These are phyloP conservation scores for Nemania sp. DNA, from an alignment of 2,329 filamentous ascomycete genomes.

Conservation along the genomic window DNA sequence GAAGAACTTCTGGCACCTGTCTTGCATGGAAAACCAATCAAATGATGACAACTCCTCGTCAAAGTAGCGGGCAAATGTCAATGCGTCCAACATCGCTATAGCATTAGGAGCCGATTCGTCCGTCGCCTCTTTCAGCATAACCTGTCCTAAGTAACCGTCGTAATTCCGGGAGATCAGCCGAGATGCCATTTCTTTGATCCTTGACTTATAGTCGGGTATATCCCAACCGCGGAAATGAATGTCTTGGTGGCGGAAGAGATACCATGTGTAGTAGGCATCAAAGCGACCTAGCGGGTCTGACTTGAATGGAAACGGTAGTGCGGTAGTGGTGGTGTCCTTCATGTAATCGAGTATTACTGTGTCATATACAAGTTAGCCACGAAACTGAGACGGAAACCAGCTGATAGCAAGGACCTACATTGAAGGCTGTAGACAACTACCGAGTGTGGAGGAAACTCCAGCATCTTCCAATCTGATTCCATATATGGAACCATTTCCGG, in stretches of 20 bases:
- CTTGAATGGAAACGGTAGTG: neutral
- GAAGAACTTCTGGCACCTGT: constrained; percentile 15
- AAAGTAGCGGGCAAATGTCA: neutral
- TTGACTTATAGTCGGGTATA: too few relatives aligned
- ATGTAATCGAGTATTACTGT: too few relatives aligned
- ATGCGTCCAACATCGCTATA: neutral
- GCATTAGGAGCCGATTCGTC: neutral
- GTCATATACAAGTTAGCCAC: too few relatives aligned
- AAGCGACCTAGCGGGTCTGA: too few relatives aligned
- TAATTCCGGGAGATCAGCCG: neutral
- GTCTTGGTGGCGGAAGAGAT: too few relatives aligned
- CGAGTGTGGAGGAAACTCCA: too few relatives aligned
- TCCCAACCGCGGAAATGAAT: too few relatives aligned
- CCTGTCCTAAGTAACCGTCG: too few relatives aligned
- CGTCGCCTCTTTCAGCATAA: neutral
- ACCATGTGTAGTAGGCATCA: neutral
- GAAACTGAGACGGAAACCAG: too few relatives aligned
- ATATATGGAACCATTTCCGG: neutral
- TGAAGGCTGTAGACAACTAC: neutral
- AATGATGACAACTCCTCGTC: constrained; percentile 8
- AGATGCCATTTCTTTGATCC: neutral
- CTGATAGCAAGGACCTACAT: neutral
- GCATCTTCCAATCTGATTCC: neutral
- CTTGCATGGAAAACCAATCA: constrained; percentile 14
- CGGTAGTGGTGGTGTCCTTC: too few relatives aligned